phyloP scores from a whole-genome alignment of 805 yeast genomes.

The Candida incommunis region DNA sequence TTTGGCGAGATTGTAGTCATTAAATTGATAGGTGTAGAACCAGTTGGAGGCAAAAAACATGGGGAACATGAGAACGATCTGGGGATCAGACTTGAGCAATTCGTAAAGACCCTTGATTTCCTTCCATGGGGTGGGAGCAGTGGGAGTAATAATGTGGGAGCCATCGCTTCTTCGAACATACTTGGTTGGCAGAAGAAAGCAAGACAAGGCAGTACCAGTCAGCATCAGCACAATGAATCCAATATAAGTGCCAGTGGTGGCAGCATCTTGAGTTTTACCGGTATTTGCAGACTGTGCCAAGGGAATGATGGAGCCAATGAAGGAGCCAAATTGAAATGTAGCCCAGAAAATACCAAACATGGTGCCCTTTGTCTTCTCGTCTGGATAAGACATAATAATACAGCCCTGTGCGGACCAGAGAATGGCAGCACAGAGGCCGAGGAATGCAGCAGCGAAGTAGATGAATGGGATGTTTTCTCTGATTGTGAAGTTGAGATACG shows the following conservation, averaged over 20 bases:
- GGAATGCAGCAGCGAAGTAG: slow-evolving; percentile 41
- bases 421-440: slow-evolving; percentile 40
- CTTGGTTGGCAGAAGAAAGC: slow-evolving; percentile 32
- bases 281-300: slow-evolving; percentile 34
- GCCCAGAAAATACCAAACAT: slow-evolving; percentile 45
- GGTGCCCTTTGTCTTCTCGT: slow-evolving; percentile 37
- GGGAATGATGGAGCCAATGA: slow-evolving; percentile 45
- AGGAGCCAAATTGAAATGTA: slow-evolving; percentile 48
- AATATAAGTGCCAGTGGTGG: slow-evolving; percentile 34
- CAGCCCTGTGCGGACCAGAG: slow-evolving; percentile 50
- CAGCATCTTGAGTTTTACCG: slow-evolving; percentile 20
- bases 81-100: slow-evolving; percentile 28
- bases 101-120: slow-evolving; percentile 30
- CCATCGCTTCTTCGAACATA: slow-evolving; percentile 39
- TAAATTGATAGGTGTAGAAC: slow-evolving; percentile 54
- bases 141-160: slow-evolving; percentile 25
- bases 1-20: slow-evolving; percentile 39
- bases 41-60: slow-evolving; percentile 51
- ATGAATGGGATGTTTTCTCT: slow-evolving; percentile 35
- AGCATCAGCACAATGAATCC: slow-evolving; percentile 41
- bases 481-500: slow-evolving; percentile 31
- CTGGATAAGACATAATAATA: slow-evolving; percentile 42
- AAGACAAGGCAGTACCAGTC: slow-evolving; percentile 32
- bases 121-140: slow-evolving; percentile 1
- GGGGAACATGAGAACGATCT: slow-evolving; percentile 39